Evolutionary conservation across 2,329 filamentous ascomycete genomes (phyloP).

Genomic region (Fusarium paranaense): DNA sequence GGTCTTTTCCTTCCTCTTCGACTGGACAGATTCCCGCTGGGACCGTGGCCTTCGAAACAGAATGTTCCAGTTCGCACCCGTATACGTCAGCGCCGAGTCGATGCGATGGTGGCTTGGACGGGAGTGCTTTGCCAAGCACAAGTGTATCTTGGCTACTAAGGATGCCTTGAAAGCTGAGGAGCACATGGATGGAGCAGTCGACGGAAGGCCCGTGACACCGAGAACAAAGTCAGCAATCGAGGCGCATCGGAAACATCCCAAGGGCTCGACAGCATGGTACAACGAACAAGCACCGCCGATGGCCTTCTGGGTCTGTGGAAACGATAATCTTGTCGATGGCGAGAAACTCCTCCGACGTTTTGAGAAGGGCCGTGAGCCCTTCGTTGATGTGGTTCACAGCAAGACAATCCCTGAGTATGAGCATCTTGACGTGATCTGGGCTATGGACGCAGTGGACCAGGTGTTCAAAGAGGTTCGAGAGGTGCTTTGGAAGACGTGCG

Average conservation of each 20-base stretch:
- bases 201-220: slow-evolving; percentile 30
- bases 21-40: slow-evolving; percentile 88
- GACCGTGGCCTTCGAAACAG: slow-evolving; percentile 81
- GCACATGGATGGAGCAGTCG: slow-evolving; percentile 62
- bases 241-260: slow-evolving; percentile 53
- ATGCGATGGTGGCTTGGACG: slow-evolving; percentile 97
- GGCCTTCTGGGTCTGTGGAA: slow-evolving; percentile 88
- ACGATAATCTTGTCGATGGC: slow-evolving; percentile 88
- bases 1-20: slow-evolving; percentile 90
- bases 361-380: slow-evolving; percentile 80
- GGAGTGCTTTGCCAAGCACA: slow-evolving; percentile 83
- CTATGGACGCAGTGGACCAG: slow-evolving; percentile 86
- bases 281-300: slow-evolving; percentile 82
- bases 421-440: slow-evolving; percentile 95
- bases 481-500: slow-evolving; percentile 84
- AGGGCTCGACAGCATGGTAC: slow-evolving; percentile 80
- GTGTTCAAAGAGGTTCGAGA: slow-evolving; percentile 85
- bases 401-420: slow-evolving; percentile 90
- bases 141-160: slow-evolving; percentile 85
- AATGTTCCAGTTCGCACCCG: slow-evolving; percentile 92
- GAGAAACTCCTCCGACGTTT: slow-evolving; percentile 79
- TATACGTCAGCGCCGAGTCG: slow-evolving; percentile 88
- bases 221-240: slow-evolving; percentile 45
- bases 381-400: slow-evolving; percentile 82
- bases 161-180: slow-evolving; percentile 75